These are phyloP conservation scores for Dothideomycetidae sp. DNA, from an alignment of 2,329 filamentous ascomycete genomes.

Conservation along the genomic window DNA sequence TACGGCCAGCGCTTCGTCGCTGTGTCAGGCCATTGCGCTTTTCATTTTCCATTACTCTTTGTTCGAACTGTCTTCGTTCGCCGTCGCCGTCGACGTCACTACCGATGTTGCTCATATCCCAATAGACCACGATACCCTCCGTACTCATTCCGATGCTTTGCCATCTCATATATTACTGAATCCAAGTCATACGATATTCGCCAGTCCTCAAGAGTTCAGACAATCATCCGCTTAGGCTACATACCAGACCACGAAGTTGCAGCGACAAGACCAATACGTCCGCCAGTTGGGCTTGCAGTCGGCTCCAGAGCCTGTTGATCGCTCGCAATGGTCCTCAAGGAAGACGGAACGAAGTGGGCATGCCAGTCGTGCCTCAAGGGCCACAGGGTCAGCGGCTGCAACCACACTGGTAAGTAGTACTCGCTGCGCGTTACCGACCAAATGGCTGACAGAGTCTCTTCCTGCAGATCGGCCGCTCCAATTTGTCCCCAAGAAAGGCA, in stretches of 20 bases:
- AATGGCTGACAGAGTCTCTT: slow-evolving; percentile 16
- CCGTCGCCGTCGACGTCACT: slow-evolving; percentile 4
- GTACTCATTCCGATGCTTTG: slow-evolving; percentile 10
- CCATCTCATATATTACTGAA: slow-evolving; percentile 10
- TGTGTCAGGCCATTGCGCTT: slow-evolving; percentile 20
- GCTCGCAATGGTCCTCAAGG: slow-evolving; percentile 23
- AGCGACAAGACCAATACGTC: too few species aligned
- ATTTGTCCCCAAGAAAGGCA: slow-evolving; percentile 95
- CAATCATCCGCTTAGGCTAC: too few species aligned
- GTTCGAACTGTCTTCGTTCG: slow-evolving; percentile 1
- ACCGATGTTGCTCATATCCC: slow-evolving; percentile 1
- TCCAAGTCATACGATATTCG: slow-evolving; percentile 12
- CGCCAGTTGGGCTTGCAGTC: too few species aligned
- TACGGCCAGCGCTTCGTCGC: slow-evolving; percentile 23
- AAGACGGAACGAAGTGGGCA: slow-evolving; percentile 88
- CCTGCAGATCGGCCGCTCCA: slow-evolving; percentile 69
- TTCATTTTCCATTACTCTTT: slow-evolving; percentile 12
- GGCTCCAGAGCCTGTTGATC: slow-evolving; percentile 6
- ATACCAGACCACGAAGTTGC: too few species aligned
- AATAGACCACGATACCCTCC: slow-evolving; percentile 9
- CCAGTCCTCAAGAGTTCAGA: slow-evolving; percentile 1
- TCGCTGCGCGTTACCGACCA: neutral
- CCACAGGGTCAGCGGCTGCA: slow-evolving; percentile 97
- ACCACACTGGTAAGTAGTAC: slow-evolving; percentile 66
- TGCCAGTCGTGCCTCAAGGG: slow-evolving; percentile 97